Evolutionary conservation across 2,329 filamentous ascomycete species (phyloP).

Genomic region (Fonsecaea monophora): DNA sequence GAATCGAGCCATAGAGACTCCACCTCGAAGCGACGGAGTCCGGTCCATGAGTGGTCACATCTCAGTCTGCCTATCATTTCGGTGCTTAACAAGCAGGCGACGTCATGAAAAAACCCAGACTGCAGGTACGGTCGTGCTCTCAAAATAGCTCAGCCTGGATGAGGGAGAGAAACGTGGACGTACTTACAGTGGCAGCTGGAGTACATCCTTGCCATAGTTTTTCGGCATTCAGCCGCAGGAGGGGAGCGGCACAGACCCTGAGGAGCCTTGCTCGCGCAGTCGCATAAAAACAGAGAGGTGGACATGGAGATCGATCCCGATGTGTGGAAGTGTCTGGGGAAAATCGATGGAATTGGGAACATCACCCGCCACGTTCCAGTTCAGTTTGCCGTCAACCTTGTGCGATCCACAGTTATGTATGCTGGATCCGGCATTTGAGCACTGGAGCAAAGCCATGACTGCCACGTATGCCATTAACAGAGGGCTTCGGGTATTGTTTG

Average conservation of each 20-base stretch:
- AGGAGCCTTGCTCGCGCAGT: constrained; percentile 5
- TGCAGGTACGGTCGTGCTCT: neutral
- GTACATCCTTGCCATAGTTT: constrained; percentile 2
- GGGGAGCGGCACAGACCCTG: neutral
- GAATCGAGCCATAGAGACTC: neutral
- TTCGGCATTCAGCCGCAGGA: constrained; percentile 7
- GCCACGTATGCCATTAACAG: neutral
- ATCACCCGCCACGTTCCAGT: constrained; percentile 4
- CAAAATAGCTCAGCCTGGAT: constrained; percentile 15
- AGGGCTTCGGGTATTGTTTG: neutral
- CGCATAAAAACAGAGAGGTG: neutral
- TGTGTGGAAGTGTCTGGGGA: constrained; percentile 1
- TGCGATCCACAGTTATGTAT: neutral
- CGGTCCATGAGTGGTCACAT: neutral
- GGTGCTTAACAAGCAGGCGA: neutral
- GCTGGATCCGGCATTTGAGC: neutral
- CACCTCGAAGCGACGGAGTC: neutral
- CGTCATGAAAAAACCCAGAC: neutral
- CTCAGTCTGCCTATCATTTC: neutral
- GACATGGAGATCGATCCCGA: neutral
- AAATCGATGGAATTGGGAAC: neutral
- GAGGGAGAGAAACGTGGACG: neutral
- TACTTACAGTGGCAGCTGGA: constrained; percentile 2
- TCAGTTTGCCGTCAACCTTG: constrained; percentile 7
- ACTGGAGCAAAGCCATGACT: neutral